Conservation (phyloP, 345 rosid species). For the Heritiera littoralis region DNA sequence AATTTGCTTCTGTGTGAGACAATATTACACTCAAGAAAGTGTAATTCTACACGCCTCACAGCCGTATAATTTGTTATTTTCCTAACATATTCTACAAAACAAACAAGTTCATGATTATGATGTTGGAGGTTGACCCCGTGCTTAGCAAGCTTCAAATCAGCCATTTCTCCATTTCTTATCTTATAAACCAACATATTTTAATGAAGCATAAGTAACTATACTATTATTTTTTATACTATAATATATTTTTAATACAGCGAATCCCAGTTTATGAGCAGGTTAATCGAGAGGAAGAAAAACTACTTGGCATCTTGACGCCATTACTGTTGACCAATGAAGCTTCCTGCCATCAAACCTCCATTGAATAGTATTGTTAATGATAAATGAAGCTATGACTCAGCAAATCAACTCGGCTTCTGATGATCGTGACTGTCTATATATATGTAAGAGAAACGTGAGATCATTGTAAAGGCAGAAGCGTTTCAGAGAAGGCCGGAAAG, state of each 20-base stretch:
- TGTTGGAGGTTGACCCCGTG: conserved; percentile 1
- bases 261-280: neutral
- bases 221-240: too few relatives aligned
- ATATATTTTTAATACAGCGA: neutral
- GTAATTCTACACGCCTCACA: too few relatives aligned
- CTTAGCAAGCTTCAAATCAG: neutral
- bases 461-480: neutral
- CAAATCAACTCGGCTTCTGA: neutral
- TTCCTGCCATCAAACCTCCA: neutral
- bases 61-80: too few relatives aligned
- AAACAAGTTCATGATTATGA: neutral
- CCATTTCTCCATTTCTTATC: too few relatives aligned
- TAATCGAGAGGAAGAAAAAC: neutral
- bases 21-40: too few relatives aligned
- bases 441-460: neutral
- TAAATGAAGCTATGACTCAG: neutral
- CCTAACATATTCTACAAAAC: conserved; percentile 2
- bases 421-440: neutral
- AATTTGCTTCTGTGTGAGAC: too few relatives aligned
- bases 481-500: neutral
- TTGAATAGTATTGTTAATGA: neutral
- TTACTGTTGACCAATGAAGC: conserved; percentile 12
- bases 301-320: neutral
- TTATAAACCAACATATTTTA: too few relatives aligned
- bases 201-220: neutral